phyloP scores from a whole-genome alignment of 768 basidiomycete genomes.

The Tricholoma terreum region DNA sequence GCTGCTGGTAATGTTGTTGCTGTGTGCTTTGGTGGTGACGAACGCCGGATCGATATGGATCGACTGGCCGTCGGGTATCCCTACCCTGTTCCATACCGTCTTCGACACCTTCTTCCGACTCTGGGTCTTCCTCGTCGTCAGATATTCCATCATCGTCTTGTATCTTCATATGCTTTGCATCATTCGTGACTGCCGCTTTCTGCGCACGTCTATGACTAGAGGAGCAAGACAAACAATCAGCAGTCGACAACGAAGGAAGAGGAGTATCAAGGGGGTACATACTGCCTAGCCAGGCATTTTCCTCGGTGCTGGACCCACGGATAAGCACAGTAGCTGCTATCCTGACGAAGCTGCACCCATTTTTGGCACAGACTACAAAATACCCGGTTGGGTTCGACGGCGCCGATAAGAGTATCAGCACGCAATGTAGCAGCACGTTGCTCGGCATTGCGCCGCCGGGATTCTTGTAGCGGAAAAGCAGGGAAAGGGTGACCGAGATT shows the following conservation, averaged over 20 bases:
- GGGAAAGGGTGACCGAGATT: conserved; percentile 40
- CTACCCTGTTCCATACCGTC: not conserved
- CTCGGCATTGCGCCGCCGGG: conserved; percentile 72
- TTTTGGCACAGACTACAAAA: conserved; percentile 75
- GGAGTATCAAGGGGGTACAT: conserved; percentile 26
- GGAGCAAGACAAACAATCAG: conserved; percentile 2
- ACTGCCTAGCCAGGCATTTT: conserved; percentile 75
- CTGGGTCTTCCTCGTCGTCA: conserved; percentile 24
- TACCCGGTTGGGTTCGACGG: conserved; percentile 72
- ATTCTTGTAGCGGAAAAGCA: conserved; percentile 59
- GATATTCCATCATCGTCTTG: conserved; percentile 18
- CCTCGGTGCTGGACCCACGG: conserved; percentile 78
- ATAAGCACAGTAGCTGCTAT: conserved; percentile 76
- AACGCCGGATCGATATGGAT: not conserved
- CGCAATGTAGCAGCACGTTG: conserved; percentile 72
- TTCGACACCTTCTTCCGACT: conserved; percentile 29
- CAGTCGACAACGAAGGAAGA: not conserved
- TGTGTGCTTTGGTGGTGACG: conserved; percentile 9
- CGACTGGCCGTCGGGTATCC: not conserved
- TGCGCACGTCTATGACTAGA: conserved; percentile 55
- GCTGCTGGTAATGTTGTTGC: not conserved
- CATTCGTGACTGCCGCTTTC: conserved; percentile 50
- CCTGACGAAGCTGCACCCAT: conserved; percentile 81
- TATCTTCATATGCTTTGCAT: conserved; percentile 21
- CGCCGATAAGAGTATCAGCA: conserved; percentile 59